Conservation (phyloP, 257 asterid species). For the Handroanthus guayacan region DNA sequence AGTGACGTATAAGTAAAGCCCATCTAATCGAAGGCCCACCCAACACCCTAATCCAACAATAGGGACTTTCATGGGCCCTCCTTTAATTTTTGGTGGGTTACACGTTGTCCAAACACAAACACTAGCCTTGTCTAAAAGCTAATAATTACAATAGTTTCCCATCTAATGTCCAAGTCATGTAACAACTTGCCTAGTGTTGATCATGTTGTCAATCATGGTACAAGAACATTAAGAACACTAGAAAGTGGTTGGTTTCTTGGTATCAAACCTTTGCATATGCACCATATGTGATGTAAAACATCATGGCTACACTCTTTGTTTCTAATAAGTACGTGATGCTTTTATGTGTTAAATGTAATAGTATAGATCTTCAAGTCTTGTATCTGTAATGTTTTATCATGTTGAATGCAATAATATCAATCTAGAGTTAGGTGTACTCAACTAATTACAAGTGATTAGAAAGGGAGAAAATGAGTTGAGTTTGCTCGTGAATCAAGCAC, state of each 20-base stretch:
- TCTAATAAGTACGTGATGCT: too few species aligned
- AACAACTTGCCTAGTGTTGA: slow-evolving; percentile 20
- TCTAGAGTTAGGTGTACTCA: too few species aligned
- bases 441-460: too few species aligned
- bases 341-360: too few species aligned
- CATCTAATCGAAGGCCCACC: slow-evolving; percentile 36
- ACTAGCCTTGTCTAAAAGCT: slow-evolving; percentile 35
- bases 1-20: slow-evolving; percentile 19
- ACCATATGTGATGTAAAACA: not conserved
- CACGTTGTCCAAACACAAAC: slow-evolving; percentile 34
- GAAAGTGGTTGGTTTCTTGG: slow-evolving; percentile 11
- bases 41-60: slow-evolving; percentile 18
- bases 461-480: too few species aligned
- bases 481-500: too few species aligned
- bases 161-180: slow-evolving; percentile 26
- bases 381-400: too few species aligned
- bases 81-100: slow-evolving; percentile 28
- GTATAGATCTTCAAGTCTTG: too few species aligned
- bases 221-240: not conserved
- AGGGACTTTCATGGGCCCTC: slow-evolving; percentile 29
- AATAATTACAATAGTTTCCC: slow-evolving; percentile 31
- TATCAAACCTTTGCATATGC: not conserved
- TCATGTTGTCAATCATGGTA: slow-evolving; percentile 23
- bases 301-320: not conserved
- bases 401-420: too few species aligned